Evolutionary conservation across 2,329 filamentous ascomycete genomes (phyloP).

Genomic region (Fusarium chlamydosporum): DNA sequence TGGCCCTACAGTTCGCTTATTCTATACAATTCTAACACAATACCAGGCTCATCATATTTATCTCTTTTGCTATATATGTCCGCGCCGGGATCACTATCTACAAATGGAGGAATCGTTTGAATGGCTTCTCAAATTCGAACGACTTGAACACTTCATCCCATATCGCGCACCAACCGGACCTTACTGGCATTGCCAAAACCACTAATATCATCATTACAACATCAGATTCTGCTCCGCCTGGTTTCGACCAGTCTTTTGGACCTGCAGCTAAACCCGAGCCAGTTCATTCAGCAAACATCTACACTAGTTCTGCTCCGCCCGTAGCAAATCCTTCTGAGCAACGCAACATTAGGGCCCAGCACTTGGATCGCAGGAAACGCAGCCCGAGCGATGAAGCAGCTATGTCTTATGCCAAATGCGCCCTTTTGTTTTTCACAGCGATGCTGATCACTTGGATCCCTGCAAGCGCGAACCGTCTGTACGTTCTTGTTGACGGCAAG

Average conservation of each 20-base stretch:
- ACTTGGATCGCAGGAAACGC: not conserved
- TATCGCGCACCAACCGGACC: not conserved
- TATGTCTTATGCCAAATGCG: constrained; percentile 15
- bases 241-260: not conserved
- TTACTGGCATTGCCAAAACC: constrained; percentile 9
- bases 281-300: constrained; percentile 12
- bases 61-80: constrained; percentile 7
- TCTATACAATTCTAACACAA: not conserved
- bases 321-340: not conserved
- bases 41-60: constrained; percentile 12
- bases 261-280: constrained; percentile 8
- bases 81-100: constrained; percentile 11
- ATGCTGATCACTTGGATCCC: constrained; percentile 28
- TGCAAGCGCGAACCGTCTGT: constrained; percentile 21
- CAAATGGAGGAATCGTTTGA: constrained; percentile 14
- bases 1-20: not conserved
- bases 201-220: constrained; percentile 18
- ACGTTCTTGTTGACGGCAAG: constrained; percentile 13
- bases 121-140: constrained; percentile 17
- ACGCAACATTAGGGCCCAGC: not conserved
- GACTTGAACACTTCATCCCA: constrained; percentile 5
- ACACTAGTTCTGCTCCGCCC: not conserved
- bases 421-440: constrained; percentile 15
- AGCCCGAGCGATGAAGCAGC: constrained; percentile 18
- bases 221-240: not conserved